These are phyloP conservation scores for Leptoxyphium fumago DNA, from an alignment of 2,329 filamentous ascomycete species.

Conservation along the genomic window DNA sequence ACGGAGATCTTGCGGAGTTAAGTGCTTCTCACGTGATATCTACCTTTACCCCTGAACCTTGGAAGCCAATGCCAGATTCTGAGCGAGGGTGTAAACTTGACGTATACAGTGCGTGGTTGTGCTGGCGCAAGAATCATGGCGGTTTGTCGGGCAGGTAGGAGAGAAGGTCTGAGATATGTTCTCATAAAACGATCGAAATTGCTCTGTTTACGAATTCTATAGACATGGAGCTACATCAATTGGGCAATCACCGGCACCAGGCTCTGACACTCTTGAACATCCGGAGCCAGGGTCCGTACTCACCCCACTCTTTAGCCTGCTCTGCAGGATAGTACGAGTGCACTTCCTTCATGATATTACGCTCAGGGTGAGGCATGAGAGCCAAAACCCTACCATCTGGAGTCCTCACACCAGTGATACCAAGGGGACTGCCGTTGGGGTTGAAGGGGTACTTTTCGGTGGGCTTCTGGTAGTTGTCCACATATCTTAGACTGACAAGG, in stretches of 20 bases:
- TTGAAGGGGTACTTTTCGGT: constrained; percentile 83
- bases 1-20: too few species aligned
- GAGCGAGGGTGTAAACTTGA: too few species aligned
- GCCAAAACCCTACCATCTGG: constrained; percentile 68
- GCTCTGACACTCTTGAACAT: constrained; percentile 77
- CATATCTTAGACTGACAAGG: constrained; percentile 65
- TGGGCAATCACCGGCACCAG: constrained; percentile 51
- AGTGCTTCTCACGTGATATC: too few species aligned
- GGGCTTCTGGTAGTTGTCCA: constrained; percentile 62
- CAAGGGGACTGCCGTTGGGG: constrained; percentile 69
- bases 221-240: neutral
- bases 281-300: constrained; percentile 71
- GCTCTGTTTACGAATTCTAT: neutral
- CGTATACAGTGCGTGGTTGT: too few species aligned
- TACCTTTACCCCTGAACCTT: too few species aligned
- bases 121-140: too few species aligned
- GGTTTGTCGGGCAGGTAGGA: too few species aligned
- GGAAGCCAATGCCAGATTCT: too few species aligned
- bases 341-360: constrained; percentile 69
- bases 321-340: constrained; percentile 61
- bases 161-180: neutral
- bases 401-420: constrained; percentile 67
- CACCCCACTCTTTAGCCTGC: constrained; percentile 51
- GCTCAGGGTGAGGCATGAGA: constrained; percentile 87
- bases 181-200: neutral